Evolutionary conservation across 257 asterid species (phyloP), one percentile per base, ranked within the genome.

Genomic region (Fraxinus excelsior): DNA sequence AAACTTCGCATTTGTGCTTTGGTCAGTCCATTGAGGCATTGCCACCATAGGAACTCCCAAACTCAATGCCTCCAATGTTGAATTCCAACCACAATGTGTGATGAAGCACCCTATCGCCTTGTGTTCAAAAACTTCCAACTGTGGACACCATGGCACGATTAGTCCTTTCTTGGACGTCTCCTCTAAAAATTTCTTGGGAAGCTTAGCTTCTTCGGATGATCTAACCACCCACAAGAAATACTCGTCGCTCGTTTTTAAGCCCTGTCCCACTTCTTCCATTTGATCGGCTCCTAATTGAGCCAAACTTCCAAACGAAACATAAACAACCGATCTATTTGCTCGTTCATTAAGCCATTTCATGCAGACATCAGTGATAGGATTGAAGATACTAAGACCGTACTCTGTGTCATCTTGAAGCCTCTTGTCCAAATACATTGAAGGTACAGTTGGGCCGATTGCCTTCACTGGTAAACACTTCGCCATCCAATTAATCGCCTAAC

Each of bases 11-110:
- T 82, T 79, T 12, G 83, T 82, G 32, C 40, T 71, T 19, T 82
- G 86, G 26, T 82, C 86, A 11, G 81, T 2, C 83, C 83, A 70
- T 46, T 70, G 74, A 19, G 74, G 74, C 51, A 70, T 70, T 40
- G 32, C 74, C 9, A 70, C 58, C 56, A 38, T 35, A 1, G 74
- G 74, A 6, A 70, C 74, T 40, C 74, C 74, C 56, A 70, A 25
- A 32, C 81, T 56, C 23, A 82, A 23, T 1, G 86, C 86, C 71
- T 82, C 85, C 32, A 82, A 5, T 5, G 80, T 82, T 0, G 85
- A 82, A 65, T 82, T 78, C 82, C 85, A 82, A 0, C 85, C 85
- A 72, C 83, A 46, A 3, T 82, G 83, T 0, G 80, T 51, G 3
- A 82, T 29, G 26, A 82, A 82, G 60, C 81, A 31, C 67, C 84